Evolutionary conservation across 1,139 yeast genomes (phyloP).

Genomic region (Zygosaccharomyces sapae): DNA sequence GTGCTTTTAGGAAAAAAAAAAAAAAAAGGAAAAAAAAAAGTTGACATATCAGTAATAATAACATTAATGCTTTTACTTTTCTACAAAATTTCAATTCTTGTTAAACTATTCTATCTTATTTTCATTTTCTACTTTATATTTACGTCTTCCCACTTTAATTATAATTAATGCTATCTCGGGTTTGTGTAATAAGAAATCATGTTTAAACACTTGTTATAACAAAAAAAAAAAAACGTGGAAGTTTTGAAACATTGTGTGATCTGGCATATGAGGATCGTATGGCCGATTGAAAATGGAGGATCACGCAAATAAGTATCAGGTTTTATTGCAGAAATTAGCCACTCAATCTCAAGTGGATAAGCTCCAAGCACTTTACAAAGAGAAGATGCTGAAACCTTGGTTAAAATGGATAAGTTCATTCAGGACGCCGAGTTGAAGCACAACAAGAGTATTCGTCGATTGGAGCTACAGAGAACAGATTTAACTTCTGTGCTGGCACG

Average conservation of each 20-base stretch:
- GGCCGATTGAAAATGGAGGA: too few relatives aligned
- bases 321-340: conserved; percentile 29
- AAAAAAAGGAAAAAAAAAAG: background rate
- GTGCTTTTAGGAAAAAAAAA: background rate
- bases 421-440: conserved; percentile 26
- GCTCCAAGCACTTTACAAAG: conserved; percentile 22
- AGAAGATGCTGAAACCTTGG: conserved; percentile 21
- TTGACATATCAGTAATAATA: background rate
- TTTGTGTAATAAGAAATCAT: conserved; percentile 4
- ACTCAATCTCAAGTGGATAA: conserved; percentile 32
- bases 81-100: background rate
- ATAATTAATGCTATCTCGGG: conserved; percentile 4
- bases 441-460: conserved; percentile 34
- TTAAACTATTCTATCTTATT: background rate
- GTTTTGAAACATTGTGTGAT: too few relatives aligned
- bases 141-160: background rate
- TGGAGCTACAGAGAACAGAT: conserved; percentile 43
- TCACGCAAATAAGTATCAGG: conserved; percentile 16
- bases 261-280: too few relatives aligned
- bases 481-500: conserved; percentile 42
- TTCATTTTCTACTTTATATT: conserved; percentile 1
- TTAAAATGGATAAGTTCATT: conserved; percentile 23
- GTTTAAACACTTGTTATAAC: conserved; percentile 1
- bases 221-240: too few relatives aligned
- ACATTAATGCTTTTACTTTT: background rate